Conservation (phyloP, 1,284 basidiomycete genomes). For the Ceratobasidium sp. region DNA sequence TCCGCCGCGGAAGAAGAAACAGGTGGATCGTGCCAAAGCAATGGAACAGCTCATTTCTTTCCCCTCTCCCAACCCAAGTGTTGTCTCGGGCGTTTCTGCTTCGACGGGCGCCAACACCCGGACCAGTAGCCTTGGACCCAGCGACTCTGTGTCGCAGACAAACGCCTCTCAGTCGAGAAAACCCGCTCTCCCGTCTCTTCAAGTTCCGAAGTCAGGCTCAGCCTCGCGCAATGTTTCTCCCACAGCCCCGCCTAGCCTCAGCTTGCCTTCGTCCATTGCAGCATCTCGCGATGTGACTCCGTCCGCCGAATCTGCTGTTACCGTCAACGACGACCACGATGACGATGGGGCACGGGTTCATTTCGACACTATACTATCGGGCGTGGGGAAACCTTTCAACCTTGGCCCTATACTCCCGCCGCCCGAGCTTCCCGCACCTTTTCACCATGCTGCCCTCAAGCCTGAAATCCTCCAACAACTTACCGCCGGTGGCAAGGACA, state of each 20-base stretch:
- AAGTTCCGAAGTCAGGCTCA: not conserved
- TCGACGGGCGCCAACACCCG: not conserved
- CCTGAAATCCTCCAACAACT: not conserved
- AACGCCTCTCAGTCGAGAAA: not conserved
- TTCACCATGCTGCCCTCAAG: not conserved
- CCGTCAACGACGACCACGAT: not conserved
- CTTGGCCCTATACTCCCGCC: not conserved
- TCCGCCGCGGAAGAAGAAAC: not conserved
- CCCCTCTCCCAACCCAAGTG: slow-evolving; percentile 11
- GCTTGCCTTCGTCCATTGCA: not conserved
- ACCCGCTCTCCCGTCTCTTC: not conserved
- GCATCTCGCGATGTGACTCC: slow-evolving; percentile 1
- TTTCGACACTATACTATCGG: not conserved
- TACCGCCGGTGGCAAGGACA: not conserved
- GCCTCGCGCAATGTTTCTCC: slow-evolving; percentile 6
- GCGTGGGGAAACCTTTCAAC: not conserved
- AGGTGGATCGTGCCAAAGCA: not conserved
- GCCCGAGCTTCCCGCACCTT: not conserved
- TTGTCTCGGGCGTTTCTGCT: slow-evolving; percentile 15
- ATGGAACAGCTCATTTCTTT: not conserved
- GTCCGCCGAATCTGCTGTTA: not conserved
- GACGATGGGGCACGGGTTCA: not conserved
- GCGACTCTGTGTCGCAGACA: slow-evolving; percentile 5
- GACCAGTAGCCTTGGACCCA: slow-evolving; percentile 1
- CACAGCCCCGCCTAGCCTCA: not conserved